Conservation (phyloP, 805 yeast genomes). For the Suhomyces faveliae region DNA sequence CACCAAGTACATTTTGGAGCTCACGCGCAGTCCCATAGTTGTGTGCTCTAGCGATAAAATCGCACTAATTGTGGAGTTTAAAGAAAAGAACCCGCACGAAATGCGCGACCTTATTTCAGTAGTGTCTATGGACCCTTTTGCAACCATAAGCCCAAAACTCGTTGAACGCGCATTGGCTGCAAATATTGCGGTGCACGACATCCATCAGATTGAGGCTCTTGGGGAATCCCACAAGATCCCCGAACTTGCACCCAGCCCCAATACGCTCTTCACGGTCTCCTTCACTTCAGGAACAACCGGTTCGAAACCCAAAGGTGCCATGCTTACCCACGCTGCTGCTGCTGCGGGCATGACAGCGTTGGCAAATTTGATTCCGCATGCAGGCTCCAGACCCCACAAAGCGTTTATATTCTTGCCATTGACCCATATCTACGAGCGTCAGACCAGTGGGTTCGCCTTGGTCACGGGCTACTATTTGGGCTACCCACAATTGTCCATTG, state of each 20-base stretch:
- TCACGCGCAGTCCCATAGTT: slow-evolving; percentile 18
- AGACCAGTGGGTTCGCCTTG: slow-evolving; percentile 43
- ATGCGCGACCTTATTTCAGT: slow-evolving; percentile 20
- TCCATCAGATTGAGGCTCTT: slow-evolving; percentile 30
- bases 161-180: slow-evolving; percentile 22
- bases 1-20: slow-evolving; percentile 19
- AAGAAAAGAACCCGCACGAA: slow-evolving; percentile 12
- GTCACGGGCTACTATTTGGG: slow-evolving; percentile 51
- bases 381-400: slow-evolving; percentile 4
- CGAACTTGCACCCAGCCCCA: slow-evolving; percentile 48
- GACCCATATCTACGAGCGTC: slow-evolving; percentile 59
- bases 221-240: slow-evolving; percentile 30
- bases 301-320: slow-evolving; percentile 65
- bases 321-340: slow-evolving; percentile 49
- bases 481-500: slow-evolving; percentile 38
- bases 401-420: slow-evolving; percentile 47
- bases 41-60: slow-evolving; percentile 19
- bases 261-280: slow-evolving; percentile 54
- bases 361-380: background rate
- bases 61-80: slow-evolving; percentile 12
- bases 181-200: slow-evolving; percentile 29
- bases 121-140: slow-evolving; percentile 28
- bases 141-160: slow-evolving; percentile 4
- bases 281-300: slow-evolving; percentile 81
- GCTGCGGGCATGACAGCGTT: slow-evolving; percentile 41